These are phyloP conservation scores for Debaryomyces sp. DNA, from an alignment of 1,139 yeast species.

Conservation along the genomic window DNA sequence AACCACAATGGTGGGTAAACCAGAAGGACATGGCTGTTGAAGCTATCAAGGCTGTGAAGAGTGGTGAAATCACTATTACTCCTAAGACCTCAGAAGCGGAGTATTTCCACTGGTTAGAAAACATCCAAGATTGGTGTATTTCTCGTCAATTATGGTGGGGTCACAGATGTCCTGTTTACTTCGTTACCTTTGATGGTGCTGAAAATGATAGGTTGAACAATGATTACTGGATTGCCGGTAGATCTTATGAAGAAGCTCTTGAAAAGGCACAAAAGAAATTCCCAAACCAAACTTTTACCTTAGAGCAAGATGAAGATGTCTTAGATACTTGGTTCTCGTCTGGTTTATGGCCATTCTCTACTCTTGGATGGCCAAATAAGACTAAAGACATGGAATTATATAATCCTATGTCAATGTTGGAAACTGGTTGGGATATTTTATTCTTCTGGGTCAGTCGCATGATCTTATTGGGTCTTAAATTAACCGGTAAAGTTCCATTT, in stretches of 20 bases:
- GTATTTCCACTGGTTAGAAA: conserved; percentile 93
- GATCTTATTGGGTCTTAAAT: conserved; percentile 87
- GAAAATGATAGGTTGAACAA: conserved; percentile 63
- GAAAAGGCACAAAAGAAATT: conserved; percentile 76
- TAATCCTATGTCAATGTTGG: conserved; percentile 91
- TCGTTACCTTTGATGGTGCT: conserved; percentile 77
- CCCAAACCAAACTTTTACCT: conserved; percentile 67
- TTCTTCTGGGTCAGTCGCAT: conserved; percentile 99
- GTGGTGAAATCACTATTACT: conserved; percentile 76
- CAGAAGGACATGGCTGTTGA: conserved; percentile 88
- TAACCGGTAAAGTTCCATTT: conserved; percentile 92
- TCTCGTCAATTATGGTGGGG: conserved; percentile 99
- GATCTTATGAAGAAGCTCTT: conserved; percentile 78
- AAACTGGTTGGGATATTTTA: conserved; percentile 98
- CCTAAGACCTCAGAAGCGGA: conserved; percentile 93
- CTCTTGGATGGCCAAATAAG: conserved; percentile 92
- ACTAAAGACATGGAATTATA: conserved; percentile 75
- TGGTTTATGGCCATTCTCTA: conserved; percentile 97
- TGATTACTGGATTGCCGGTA: conserved; percentile 89
- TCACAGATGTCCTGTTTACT: conserved; percentile 97
- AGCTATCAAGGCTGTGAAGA: conserved; percentile 83
- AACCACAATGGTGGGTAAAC: conserved; percentile 99
- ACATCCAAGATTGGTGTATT: conserved; percentile 99
- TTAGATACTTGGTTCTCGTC: conserved; percentile 99
- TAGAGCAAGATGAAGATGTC: conserved; percentile 97